A percentile compares a stretch with the other conserved stretches of the same genome.
phyloP scores from a whole-genome alignment of 345 rosid species.

The Citrus glauca region DNA sequence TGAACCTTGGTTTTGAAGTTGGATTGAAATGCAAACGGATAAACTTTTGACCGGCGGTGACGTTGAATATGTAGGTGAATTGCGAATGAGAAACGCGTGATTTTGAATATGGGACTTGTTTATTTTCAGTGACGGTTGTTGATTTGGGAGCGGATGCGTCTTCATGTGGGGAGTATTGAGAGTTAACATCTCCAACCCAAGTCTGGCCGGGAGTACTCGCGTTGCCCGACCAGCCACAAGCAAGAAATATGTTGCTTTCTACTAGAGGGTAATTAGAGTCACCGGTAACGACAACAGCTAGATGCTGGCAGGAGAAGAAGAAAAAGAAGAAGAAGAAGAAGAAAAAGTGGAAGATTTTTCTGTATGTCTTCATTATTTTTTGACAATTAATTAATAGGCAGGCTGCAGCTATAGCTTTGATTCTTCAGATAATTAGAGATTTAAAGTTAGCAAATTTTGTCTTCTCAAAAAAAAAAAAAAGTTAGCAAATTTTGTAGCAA shows the following conservation, averaged over 20 bases:
- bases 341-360: not conserved
- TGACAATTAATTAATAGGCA: not conserved
- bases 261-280: not conserved
- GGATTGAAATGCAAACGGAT: slow-evolving; percentile 23
- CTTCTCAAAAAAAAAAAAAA: too few species aligned
- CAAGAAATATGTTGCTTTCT: not conserved
- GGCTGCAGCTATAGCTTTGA: too few species aligned
- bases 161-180: not conserved
- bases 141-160: not conserved
- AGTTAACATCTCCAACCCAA: not conserved
- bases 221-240: not conserved
- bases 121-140: fast-evolving
- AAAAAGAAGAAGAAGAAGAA: not conserved
- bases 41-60: slow-evolving; percentile 18
- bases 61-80: not conserved
- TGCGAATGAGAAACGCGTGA: not conserved
- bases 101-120: not conserved
- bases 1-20: not conserved
- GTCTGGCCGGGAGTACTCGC: not conserved
- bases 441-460: too few species aligned
- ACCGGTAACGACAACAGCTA: not conserved
- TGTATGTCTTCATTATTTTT: not conserved
- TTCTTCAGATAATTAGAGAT: too few species aligned
- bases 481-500: too few species aligned
- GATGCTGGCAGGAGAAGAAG: not conserved